Evolutionary conservation across 371 early-diverging fungal genomes (phyloP), one percentile per base, ranked within the genome.

Genomic region (Batkoa obscura): DNA sequence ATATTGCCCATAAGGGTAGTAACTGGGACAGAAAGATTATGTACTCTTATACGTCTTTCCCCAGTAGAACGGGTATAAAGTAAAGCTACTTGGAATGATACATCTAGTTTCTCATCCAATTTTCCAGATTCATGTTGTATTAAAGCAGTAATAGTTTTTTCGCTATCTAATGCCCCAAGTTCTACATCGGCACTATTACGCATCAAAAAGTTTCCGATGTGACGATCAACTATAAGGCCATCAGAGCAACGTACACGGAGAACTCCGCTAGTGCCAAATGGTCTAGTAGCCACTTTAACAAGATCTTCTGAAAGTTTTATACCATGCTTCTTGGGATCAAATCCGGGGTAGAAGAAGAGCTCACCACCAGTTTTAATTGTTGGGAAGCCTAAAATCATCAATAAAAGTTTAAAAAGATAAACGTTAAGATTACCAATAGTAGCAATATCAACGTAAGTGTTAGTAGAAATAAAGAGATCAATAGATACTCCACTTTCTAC

Each of bases 201-300:
- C 87, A 89, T 90, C 59, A 72, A 76, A 67, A 94, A 84, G 72
- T 94, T 95, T 45, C 98, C 98, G 60, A 80, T 83, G 59, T 94
- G 84, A 38, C 92, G 87, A 1, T 73, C 72, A 2, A 90, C 72
- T 31, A 82, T 74, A 39, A 97, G 65, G 1, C 87, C 92, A 55
- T 88, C 84, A 2, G 94, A 91, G 56, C 84, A 83, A 37, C 98
- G 83, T 13, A 97, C 74, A 41, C 96, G 79, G 66, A 94, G 64
- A 9, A 92, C 74, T 0, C 80, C 90, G 60, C 91, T 84, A 66
- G 78, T 88, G 5, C 94, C 98, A 62, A 84, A 90, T 34, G 80
- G 73, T 46, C 93, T 81, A 37, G 73, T 66, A 17, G 89, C 67
- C 39, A 80, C 75, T 41, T 77, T 73, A 43, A 70, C 67, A 53